phyloP scores from a whole-genome alignment of 129 eudicot genomes.

The Ambrosia artemisiifolia region DNA sequence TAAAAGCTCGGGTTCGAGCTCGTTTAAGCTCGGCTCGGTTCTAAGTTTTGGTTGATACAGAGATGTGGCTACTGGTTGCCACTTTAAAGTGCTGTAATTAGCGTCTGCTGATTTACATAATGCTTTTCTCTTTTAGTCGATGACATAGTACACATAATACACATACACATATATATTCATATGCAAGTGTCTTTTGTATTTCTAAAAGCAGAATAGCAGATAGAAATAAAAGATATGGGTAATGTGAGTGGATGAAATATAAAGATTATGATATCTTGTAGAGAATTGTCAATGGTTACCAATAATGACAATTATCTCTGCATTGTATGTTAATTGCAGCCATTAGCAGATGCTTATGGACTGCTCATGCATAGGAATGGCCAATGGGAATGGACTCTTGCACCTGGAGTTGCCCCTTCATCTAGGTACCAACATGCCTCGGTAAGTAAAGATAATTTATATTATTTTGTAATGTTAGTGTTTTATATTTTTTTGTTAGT shows the following conservation, averaged over 20 bases:
- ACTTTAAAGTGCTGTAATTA: not conserved
- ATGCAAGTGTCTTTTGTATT: not conserved
- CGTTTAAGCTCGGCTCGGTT: too few relatives aligned
- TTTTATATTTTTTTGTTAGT: not conserved
- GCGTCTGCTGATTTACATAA: not conserved
- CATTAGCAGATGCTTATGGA: constrained; percentile 97
- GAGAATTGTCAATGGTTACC: not conserved
- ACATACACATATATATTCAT: not conserved
- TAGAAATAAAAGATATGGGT: not conserved
- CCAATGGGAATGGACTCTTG: constrained; percentile 99
- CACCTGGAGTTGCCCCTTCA: constrained; percentile 97
- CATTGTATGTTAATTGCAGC: constrained; percentile 53
- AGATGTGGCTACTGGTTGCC: not conserved
- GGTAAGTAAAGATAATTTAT: constrained; percentile 40
- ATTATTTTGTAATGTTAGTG: not conserved
- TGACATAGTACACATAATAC: not conserved
- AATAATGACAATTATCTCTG: not conserved
- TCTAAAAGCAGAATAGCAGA: not conserved
- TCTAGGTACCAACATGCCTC: constrained; percentile 97
- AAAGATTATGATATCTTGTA: constrained; percentile 2
- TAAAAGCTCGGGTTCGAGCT: too few relatives aligned
- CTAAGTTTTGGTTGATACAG: not conserved
- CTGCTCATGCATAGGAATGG: constrained; percentile 98
- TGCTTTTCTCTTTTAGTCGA: not conserved
- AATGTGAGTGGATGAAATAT: not conserved